Base-by-base conservation (phyloP, 1,139 yeast species). In the Wickerhamomyces sp. region DNA sequence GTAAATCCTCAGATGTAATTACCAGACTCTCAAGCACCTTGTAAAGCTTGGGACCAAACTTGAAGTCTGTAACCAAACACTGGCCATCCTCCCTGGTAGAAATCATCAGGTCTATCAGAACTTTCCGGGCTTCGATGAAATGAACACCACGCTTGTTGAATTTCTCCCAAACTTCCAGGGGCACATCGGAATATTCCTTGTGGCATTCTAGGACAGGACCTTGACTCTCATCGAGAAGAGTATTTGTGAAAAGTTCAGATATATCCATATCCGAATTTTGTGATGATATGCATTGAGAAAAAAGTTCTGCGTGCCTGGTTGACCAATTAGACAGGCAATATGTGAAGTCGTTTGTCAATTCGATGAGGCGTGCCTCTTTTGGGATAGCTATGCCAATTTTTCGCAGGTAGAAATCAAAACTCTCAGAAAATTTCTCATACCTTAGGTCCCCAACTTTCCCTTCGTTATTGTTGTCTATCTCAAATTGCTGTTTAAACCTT, bases 301-400 rank as follows among this genome's bases (percentile, higher is more conserved):
- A 57, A 6, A 64, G 48, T 27, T 66, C 69, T 2, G 71, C 63
- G 37, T 64, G 67, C 51, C 62, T 65, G 18, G 60, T 55, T 10
- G 56, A 70, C 84, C 84, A 79, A 27, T 61, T 58, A 15, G 63
- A 63, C 14, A 78, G 51, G 34, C 70, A 58, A 2, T 54, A 49
- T 36, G 65, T 61, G 46, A 79, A 68, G 51, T 73, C 78, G 6
- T 50, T 23, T 9, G 38, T 10, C 31, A 29, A 29, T 10, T 29
- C 31, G 10, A 6, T 26, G 6, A 44, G 35, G 4, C 34, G 40
- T n/a, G 29, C 41, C 3, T n/a, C 27, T 8, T 13, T n/a, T 10
- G 34, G 36, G 8, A 18, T 23, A 15, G 18, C 29, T 8, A 39
- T 11, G 4, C 40, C 41, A 26, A 45, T 15, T 34, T 36, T 36